phyloP scores from a whole-genome alignment of 1,284 basidiomycete species.

The Ustilago vetiveriae region DNA sequence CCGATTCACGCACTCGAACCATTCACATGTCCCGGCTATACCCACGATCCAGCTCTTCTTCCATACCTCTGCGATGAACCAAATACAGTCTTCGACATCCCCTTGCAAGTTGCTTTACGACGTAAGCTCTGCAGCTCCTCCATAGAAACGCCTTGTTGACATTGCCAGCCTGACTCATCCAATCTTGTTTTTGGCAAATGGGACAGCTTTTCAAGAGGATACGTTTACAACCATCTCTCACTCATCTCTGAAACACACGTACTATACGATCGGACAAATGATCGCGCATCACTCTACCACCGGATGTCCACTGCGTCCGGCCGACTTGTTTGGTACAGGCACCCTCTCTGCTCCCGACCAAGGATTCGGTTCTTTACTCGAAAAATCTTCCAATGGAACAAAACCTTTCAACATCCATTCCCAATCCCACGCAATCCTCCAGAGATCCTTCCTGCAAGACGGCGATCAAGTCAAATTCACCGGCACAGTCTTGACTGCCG shows the following conservation, averaged over 20 bases:
- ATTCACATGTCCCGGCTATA: slow-evolving; percentile 21
- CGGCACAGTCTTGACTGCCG: background rate
- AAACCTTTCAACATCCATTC: slow-evolving; percentile 15
- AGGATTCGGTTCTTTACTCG: slow-evolving; percentile 24
- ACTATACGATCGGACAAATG: slow-evolving; percentile 44
- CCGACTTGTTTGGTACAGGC: slow-evolving; percentile 37
- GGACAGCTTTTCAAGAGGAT: no score
- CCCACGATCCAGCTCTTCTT: slow-evolving; percentile 28
- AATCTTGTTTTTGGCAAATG: no score
- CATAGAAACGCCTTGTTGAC: no score
- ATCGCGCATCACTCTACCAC: slow-evolving; percentile 43
- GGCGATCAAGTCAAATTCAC: slow-evolving; percentile 20
- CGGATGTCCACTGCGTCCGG: slow-evolving; percentile 31
- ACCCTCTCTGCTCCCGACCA: slow-evolving; percentile 32
- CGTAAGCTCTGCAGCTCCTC: slow-evolving; percentile 14
- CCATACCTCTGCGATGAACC: slow-evolving; percentile 28
- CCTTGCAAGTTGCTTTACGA: slow-evolving; percentile 18
- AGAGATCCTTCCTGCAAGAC: slow-evolving; percentile 25
- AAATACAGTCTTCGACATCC: slow-evolving; percentile 37
- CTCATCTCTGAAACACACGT: slow-evolving; percentile 27
- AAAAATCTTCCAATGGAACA: slow-evolving; percentile 15
- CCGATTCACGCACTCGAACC: slow-evolving; percentile 32
- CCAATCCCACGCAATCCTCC: no score
- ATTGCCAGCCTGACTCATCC: no score
- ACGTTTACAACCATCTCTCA: slow-evolving; percentile 7